Percentiles rank a stretch among this genome's conserved stretches.
Evolutionary conservation across 495 filamentous ascomycete species (phyloP).

Genomic region (Penicillium nucicola): DNA sequence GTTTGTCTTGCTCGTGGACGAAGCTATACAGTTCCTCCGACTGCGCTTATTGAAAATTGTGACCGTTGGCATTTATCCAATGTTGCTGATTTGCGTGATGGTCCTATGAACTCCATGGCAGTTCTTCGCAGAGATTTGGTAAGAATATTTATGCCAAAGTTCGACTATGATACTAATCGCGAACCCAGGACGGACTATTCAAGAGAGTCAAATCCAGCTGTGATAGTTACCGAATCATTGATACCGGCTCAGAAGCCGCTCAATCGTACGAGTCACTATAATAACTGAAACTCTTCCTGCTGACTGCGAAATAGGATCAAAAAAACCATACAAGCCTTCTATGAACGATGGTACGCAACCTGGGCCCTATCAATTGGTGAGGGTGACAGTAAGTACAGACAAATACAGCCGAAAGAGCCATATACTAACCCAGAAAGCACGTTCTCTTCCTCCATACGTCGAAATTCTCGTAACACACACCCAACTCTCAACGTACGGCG

Average conservation of each 20-base stretch:
- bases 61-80: constrained; percentile 64
- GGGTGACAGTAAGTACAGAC: constrained; percentile 41
- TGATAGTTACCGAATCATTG: constrained; percentile 51
- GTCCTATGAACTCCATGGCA: constrained; percentile 65
- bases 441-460: constrained; percentile 66
- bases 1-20: constrained; percentile 68
- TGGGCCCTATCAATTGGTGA: constrained; percentile 60
- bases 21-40: constrained; percentile 63
- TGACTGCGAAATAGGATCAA: constrained; percentile 46
- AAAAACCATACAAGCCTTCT: constrained; percentile 59
- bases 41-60: constrained; percentile 60
- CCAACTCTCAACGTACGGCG: constrained; percentile 66
- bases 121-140: constrained; percentile 65
- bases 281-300: neutral
- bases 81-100: constrained; percentile 64
- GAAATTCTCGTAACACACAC: constrained; percentile 73
- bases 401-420: neutral
- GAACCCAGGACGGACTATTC: constrained; percentile 55
- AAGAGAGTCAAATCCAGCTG: constrained; percentile 58
- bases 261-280: constrained; percentile 43
- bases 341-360: constrained; percentile 57
- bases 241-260: constrained; percentile 52
- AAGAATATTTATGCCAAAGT: constrained; percentile 10
- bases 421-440: constrained; percentile 34
- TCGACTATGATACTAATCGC: neutral